Percentiles rank a stretch among this genome's conserved stretches.
Conservation (phyloP, 345 rosid genomes). For the Moringa oleifera region DNA sequence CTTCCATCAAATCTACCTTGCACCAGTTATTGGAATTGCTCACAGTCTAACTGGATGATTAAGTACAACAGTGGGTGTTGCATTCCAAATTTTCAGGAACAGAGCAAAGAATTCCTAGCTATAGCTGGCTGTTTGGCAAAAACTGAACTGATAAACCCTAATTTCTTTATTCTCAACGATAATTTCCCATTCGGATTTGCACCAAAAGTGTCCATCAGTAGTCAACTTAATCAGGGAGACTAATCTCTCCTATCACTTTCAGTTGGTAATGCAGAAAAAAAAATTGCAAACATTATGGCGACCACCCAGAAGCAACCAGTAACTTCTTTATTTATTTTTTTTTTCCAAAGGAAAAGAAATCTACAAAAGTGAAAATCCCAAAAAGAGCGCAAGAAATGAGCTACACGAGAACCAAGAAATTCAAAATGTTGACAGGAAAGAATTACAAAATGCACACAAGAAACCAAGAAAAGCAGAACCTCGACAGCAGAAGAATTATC, state of each 20-base stretch:
- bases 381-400: not conserved
- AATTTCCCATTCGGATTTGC: not conserved
- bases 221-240: not conserved
- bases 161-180: not conserved
- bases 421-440: too few species aligned
- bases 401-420: too few species aligned
- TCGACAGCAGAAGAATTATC: constrained; percentile 66
- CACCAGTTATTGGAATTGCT: too few species aligned
- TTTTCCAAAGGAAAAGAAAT: not conserved
- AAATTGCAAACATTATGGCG: too few species aligned
- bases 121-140: too few species aligned
- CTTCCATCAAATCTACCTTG: not conserved
- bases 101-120: too few species aligned
- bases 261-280: too few species aligned
- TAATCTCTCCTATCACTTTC: not conserved
- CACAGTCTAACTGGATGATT: not conserved
- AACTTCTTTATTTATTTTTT: not conserved
- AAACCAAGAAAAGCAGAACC: constrained; percentile 27
- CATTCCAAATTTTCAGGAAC: not conserved
- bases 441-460: not conserved
- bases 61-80: not conserved
- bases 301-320: too few species aligned
- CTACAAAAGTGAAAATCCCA: not conserved
- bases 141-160: too few species aligned
- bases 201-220: not conserved